Percentiles rank a stretch among this genome's conserved stretches.
These are phyloP conservation scores for Chaetomiaceae sp. DNA, from an alignment of 2,329 filamentous ascomycete species.

Conservation along the genomic window DNA sequence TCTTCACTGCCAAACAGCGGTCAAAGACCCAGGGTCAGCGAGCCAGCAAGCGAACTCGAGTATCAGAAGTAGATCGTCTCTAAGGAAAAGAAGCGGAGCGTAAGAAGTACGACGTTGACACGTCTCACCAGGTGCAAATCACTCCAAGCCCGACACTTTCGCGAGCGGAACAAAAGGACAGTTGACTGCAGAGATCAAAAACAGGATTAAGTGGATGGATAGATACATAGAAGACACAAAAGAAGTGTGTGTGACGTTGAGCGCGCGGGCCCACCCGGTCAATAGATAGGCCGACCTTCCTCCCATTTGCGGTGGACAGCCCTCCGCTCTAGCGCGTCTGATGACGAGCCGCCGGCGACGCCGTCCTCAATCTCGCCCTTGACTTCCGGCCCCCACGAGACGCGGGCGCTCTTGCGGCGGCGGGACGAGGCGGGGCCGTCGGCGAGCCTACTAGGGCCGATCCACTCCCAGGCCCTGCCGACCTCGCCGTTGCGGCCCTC, in stretches of 20 bases:
- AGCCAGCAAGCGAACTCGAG: background rate
- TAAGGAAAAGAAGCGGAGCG: background rate
- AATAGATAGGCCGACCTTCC: slow-evolving; percentile 30
- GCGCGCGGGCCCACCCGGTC: background rate
- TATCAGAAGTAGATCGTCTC: background rate
- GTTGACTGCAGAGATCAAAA: too few relatives aligned
- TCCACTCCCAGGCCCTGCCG: slow-evolving; percentile 64
- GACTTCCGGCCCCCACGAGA: slow-evolving; percentile 39
- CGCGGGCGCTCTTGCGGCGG: slow-evolving; percentile 47
- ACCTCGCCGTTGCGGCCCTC: slow-evolving; percentile 60
- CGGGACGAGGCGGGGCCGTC: slow-evolving; percentile 31
- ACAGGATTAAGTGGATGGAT: background rate
- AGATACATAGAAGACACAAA: slow-evolving; percentile 7
- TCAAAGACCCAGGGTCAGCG: too few relatives aligned
- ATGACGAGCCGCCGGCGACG: background rate
- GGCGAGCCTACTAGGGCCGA: slow-evolving; percentile 49
- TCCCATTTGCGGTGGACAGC: slow-evolving; percentile 34
- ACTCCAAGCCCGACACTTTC: background rate
- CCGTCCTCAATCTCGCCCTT: slow-evolving; percentile 31
- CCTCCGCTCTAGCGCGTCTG: slow-evolving; percentile 24
- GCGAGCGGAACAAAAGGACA: too few relatives aligned
- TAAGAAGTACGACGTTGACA: background rate
- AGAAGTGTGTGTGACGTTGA: background rate
- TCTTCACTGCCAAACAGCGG: background rate
- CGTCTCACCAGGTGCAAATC: too few relatives aligned